Conservation (phyloP, 2,329 filamentous ascomycete genomes). For the Fusarium oligoseptatum region DNA sequence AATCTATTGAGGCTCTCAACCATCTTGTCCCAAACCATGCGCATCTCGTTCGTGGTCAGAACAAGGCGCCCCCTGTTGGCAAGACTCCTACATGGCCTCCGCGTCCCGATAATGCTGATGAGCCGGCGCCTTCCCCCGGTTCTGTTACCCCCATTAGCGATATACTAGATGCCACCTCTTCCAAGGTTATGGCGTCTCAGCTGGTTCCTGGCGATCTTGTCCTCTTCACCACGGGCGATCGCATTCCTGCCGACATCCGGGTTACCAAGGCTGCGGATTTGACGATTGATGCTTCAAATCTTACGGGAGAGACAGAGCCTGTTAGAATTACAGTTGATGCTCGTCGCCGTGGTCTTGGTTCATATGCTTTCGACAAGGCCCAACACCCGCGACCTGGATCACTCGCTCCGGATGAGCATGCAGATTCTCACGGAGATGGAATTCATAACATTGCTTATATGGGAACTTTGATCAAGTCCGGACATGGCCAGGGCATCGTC, state of each 20-base stretch:
- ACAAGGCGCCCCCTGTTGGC: slow-evolving; percentile 48
- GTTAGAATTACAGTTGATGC: slow-evolving; percentile 82
- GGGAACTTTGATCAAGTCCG: slow-evolving; percentile 95
- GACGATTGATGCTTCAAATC: slow-evolving; percentile 94
- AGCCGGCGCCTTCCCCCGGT: slow-evolving; percentile 59
- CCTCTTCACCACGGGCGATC: slow-evolving; percentile 93
- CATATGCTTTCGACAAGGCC: slow-evolving; percentile 47
- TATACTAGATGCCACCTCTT: slow-evolving; percentile 78
- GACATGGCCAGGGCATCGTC: slow-evolving; percentile 96
- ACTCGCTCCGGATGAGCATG: slow-evolving; percentile 60
- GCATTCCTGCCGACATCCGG: slow-evolving; percentile 94
- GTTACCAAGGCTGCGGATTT: slow-evolving; percentile 92
- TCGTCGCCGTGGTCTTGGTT: slow-evolving; percentile 49
- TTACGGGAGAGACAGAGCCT: slow-evolving; percentile 97
- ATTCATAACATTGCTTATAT: slow-evolving; percentile 97
- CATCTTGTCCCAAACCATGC: slow-evolving; percentile 95
- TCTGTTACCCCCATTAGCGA: slow-evolving; percentile 72
- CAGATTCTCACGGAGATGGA: slow-evolving; percentile 75
- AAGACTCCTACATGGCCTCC: slow-evolving; percentile 64
- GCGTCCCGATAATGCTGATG: slow-evolving; percentile 57
- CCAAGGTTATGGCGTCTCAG: slow-evolving; percentile 87
- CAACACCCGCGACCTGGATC: slow-evolving; percentile 58
- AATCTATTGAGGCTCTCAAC: slow-evolving; percentile 94
- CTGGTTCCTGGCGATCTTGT: slow-evolving; percentile 94
- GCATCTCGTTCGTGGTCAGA: slow-evolving; percentile 82